Percentiles rank a stretch among this genome's conserved stretches.
Conservation (phyloP, 768 basidiomycete genomes). For the Leccinellum luteum region DNA sequence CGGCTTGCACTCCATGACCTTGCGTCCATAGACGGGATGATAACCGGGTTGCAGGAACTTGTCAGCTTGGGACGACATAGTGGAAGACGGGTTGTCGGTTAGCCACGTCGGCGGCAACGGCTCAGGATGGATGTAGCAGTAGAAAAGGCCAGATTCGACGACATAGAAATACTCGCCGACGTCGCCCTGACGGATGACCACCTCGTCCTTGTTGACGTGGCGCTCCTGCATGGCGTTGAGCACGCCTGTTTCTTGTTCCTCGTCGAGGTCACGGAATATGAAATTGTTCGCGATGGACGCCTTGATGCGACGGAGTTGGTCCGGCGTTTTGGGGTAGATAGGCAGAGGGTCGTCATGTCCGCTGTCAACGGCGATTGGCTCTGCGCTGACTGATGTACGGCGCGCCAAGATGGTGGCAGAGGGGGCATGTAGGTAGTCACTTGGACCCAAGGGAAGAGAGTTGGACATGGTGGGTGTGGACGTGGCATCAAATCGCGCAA, state of each 20-base stretch:
- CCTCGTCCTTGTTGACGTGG: slow-evolving; percentile 63
- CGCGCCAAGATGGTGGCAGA: slow-evolving; percentile 81
- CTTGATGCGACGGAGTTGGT: slow-evolving; percentile 87
- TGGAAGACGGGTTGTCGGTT: slow-evolving; percentile 38
- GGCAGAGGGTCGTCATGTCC: slow-evolving; percentile 66
- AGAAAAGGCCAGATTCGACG: slow-evolving; percentile 83
- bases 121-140: slow-evolving; percentile 77
- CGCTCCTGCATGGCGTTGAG: slow-evolving; percentile 95
- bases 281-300: slow-evolving; percentile 86
- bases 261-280: slow-evolving; percentile 93
- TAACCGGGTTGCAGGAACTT: slow-evolving; percentile 62
- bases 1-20: slow-evolving; percentile 81
- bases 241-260: slow-evolving; percentile 92
- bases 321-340: slow-evolving; percentile 70
- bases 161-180: slow-evolving; percentile 98
- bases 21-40: slow-evolving; percentile 71
- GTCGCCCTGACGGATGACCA: slow-evolving; percentile 97
- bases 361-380: slow-evolving; percentile 86
- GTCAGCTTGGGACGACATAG: slow-evolving; percentile 41
- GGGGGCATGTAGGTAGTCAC: slow-evolving; percentile 71
- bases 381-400: slow-evolving; percentile 92
- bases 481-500: slow-evolving; percentile 49
- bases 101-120: slow-evolving; percentile 61
- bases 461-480: slow-evolving; percentile 44
- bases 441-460: slow-evolving; percentile 40